Base-by-base conservation (phyloP, 148 eudicot genomes). In the Limonium bicolor region DNA sequence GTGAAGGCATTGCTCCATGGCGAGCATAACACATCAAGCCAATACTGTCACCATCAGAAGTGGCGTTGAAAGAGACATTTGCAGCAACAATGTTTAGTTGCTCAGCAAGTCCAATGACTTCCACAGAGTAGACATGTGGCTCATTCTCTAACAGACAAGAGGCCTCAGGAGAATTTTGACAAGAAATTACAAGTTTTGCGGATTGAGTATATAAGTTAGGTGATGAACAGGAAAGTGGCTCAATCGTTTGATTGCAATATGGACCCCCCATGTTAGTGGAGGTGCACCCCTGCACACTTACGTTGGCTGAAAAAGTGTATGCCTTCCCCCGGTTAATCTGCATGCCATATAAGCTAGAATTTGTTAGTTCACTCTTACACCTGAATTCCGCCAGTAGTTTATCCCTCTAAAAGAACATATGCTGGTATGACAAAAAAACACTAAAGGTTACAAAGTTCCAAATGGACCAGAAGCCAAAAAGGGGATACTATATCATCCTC, bases 241-340 rank as follows among this genome's bases (percentile, higher is more conserved):
- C 58, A 24, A 80, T 31, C 6, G 87, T 77, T 70, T 77, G 84
- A 68, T 90, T 80, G 66, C 97, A 90, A 59, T 61, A 77, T 45
- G 56, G 77, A 59, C 97, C 97, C 72, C 60, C 58, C 54, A 80
- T 54, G 48, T 59, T 62, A 35, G 85, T 54, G 27, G 56, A 48
- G 31, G 47, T 50, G 44, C 97, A 90, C 48, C 93, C 97, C 69
- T 78, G 85, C 27, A 90, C 79, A 36, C 55, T 77, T 52, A 90
- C 63, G 55, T 84, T 90, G 24, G 85, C 87, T 54, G 74, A 59
- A 57, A 72, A 74, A 16, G 87, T 72, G 59, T 56, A 74, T 24
- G 64, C 27, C 34, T 50, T 46, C 24, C 97, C 97, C 59, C 93
- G 74, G 63, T 63, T 75, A 44, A 90, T 84, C 97, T 90, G 80